Percentiles rank a stretch among this genome's conserved stretches.
Conservation (phyloP, 2,329 filamentous ascomycete species). For the Phyllosticta paracitricarpa region DNA sequence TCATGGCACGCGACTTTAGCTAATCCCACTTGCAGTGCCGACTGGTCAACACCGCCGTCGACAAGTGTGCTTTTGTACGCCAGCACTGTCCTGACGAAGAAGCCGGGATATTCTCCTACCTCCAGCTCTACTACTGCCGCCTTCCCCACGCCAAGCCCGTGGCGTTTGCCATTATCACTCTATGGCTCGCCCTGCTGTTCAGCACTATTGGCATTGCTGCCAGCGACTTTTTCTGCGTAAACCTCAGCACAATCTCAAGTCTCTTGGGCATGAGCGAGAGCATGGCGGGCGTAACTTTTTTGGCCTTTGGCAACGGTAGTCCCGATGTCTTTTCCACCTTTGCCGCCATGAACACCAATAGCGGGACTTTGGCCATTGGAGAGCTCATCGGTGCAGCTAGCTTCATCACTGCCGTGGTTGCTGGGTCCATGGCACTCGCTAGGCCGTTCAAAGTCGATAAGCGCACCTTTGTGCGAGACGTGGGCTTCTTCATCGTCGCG, state of each 20-base stretch:
- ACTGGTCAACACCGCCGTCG: constrained; percentile 62
- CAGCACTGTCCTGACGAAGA: constrained; percentile 80
- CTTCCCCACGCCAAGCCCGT: constrained; percentile 58
- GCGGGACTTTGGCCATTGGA: constrained; percentile 90
- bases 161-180: constrained; percentile 66
- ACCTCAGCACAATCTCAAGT: constrained; percentile 82
- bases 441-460: constrained; percentile 84
- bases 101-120: constrained; percentile 79
- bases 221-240: constrained; percentile 97
- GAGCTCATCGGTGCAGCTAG: constrained; percentile 90
- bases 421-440: constrained; percentile 95
- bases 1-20: not conserved
- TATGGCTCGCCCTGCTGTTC: constrained; percentile 85
- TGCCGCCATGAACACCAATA: constrained; percentile 93
- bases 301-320: constrained; percentile 95
- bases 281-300: constrained; percentile 87
- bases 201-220: constrained; percentile 96
- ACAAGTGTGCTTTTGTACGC: constrained; percentile 81
- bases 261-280: constrained; percentile 92
- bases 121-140: constrained; percentile 82
- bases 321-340: constrained; percentile 98
- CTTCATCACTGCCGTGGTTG: constrained; percentile 94
- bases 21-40: constrained; percentile 45
- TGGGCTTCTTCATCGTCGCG: constrained; percentile 83
- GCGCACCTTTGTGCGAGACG: constrained; percentile 83